phyloP scores from a whole-genome alignment of 768 basidiomycete genomes.

The Agaricus sinodeliciosus region DNA sequence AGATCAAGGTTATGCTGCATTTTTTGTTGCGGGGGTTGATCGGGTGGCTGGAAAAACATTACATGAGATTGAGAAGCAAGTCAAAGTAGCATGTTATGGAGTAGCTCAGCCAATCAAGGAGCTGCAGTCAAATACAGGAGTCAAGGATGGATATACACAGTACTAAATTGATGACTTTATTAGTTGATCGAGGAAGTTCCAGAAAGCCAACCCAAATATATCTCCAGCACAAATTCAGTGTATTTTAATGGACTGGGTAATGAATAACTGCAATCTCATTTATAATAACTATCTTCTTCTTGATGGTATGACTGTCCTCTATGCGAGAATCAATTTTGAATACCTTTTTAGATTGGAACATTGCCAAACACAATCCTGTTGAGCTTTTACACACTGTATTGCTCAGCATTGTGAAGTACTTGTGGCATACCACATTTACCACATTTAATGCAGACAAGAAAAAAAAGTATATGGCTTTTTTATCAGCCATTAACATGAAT shows the following conservation, averaged over 20 bases:
- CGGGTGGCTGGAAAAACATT: constrained; percentile 18
- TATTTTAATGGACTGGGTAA: constrained; percentile 23
- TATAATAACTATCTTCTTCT: constrained; percentile 26
- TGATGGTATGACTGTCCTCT: constrained; percentile 16
- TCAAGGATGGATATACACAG: constrained; percentile 33
- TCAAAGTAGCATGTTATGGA: constrained; percentile 24
- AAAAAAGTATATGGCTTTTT: constrained; percentile 19
- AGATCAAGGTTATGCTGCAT: constrained; percentile 25
- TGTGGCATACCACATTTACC: constrained; percentile 29
- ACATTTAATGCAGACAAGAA: constrained; percentile 22
- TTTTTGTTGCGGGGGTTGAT: constrained; percentile 21
- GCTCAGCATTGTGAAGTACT: constrained; percentile 35
- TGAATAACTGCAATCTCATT: constrained; percentile 15
- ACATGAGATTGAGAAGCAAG: constrained; percentile 21
- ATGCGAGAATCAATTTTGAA: not conserved
- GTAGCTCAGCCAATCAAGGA: constrained; percentile 20
- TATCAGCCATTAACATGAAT: constrained; percentile 24
- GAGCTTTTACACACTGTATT: constrained; percentile 40
- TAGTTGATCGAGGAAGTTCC: constrained; percentile 14
- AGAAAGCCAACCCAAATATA: constrained; percentile 13
- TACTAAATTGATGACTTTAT: constrained; percentile 30
- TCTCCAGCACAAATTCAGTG: constrained; percentile 16
- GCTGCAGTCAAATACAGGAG: constrained; percentile 24
- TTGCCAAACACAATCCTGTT: constrained; percentile 28
- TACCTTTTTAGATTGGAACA: constrained; percentile 21